Base-by-base conservation (phyloP, 2,329 filamentous ascomycete genomes). In the Stagonosporopsis tanaceti region DNA sequence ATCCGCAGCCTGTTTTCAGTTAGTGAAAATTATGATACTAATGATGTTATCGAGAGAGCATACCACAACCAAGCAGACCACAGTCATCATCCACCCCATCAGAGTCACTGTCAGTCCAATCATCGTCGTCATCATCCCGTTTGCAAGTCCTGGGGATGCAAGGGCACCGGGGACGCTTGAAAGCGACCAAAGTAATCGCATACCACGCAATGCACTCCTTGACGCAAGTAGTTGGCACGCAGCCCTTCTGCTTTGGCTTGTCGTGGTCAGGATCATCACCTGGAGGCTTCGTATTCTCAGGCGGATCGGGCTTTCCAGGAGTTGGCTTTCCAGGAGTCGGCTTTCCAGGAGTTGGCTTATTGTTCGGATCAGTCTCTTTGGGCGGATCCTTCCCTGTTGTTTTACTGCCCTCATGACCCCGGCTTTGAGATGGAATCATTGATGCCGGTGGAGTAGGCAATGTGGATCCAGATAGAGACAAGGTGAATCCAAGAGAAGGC, bases 61-160 rank as follows among this genome's bases (percentile, higher is more conserved):
- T 60, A 50, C 59, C 64, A 38, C 65, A 69, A 15, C 67, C 68
- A 17, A 69, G 53, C 1, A 67, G 24, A 15, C 64, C 58, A 32
- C 65, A 69, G n/a, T 62, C 47, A n/a, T 39, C 20, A 22, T 38
- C 35, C n/a, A 7, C n/a, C 22, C n/a, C 45, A 59, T 59, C 5
- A 47, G 32, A 34, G 14, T 34, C 32, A n/a, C 32, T 34, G 14
- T 34, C 32, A 34, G 32, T 48, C 22, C 57, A 56, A 20, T 62
- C 50, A 15, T 58, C 50, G 4, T 47, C 50, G 8, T 64, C 51
- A 20, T 58, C 61, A 24, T 59, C 59, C 14, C 45, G 53, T 20
- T 59, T 51, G 30, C 64, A 66, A n/a, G 53, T 61, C 20, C 30
- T 38, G 9, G 50, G 53, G 3, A 55, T 37, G 24, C 64, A 66